Conservation (phyloP, 73 alveolate genomes). For the Paraurostyla sp. region DNA sequence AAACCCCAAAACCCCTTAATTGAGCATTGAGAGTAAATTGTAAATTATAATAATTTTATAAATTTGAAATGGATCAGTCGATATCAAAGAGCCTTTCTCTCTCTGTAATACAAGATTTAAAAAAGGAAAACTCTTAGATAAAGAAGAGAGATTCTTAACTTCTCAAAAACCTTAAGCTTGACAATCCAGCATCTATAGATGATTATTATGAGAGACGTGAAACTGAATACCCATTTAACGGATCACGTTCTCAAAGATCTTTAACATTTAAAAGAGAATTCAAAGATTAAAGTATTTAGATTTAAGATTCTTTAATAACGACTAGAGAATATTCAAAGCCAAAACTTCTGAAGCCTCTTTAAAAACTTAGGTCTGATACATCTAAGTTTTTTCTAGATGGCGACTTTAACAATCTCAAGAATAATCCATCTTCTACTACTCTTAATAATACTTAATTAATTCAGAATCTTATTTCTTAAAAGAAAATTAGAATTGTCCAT, state of each 20-base stretch:
- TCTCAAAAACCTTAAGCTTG: neutral
- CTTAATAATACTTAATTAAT: neutral
- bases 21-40: too few relatives aligned
- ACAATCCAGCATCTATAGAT: neutral
- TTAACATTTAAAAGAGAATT: too few relatives aligned
- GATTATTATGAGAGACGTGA: constrained; percentile 12
- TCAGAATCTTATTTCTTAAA: neutral
- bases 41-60: too few relatives aligned
- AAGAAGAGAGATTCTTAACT: too few relatives aligned
- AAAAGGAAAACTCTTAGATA: too few relatives aligned
- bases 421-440: neutral
- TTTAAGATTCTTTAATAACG: too few relatives aligned
- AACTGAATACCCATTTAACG: constrained; percentile 37
- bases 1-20: too few relatives aligned
- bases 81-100: too few relatives aligned
- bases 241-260: constrained; percentile 34
- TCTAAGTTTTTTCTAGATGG: constrained; percentile 8
- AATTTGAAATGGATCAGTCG: too few relatives aligned
- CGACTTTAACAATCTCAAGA: neutral
- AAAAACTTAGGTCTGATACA: neutral
- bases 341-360: neutral
- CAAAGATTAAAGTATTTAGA: too few relatives aligned
- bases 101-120: too few relatives aligned
- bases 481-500: neutral
- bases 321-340: neutral